phyloP scores from a whole-genome alignment of 495 filamentous ascomycete species.

The Aspergillus funiculosus region DNA sequence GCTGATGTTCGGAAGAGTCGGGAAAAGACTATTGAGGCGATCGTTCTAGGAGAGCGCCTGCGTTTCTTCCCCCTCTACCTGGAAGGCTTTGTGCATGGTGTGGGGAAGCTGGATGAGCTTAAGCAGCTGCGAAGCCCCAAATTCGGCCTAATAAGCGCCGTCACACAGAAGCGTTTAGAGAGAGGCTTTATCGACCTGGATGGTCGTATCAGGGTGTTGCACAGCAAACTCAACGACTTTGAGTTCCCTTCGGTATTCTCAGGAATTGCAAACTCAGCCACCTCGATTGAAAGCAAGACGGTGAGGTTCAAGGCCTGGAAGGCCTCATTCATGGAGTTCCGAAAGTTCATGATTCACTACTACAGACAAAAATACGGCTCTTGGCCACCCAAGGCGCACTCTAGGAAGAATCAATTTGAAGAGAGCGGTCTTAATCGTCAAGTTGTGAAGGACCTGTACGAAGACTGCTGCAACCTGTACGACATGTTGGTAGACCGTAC shows the following conservation, averaged over 20 bases:
- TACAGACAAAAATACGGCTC: slow-evolving; percentile 81
- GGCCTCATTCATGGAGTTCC: slow-evolving; percentile 62
- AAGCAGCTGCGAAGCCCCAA: slow-evolving; percentile 61
- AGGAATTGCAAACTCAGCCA: slow-evolving; percentile 78
- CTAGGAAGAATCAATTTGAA: slow-evolving; percentile 87
- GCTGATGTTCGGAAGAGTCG: slow-evolving; percentile 76
- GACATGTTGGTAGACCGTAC: slow-evolving; percentile 79
- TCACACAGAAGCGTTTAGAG: slow-evolving; percentile 73
- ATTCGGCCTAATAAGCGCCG: slow-evolving; percentile 58
- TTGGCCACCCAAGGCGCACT: slow-evolving; percentile 88
- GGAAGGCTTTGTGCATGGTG: slow-evolving; percentile 89
- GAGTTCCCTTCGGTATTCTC: slow-evolving; percentile 88
- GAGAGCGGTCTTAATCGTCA: slow-evolving; percentile 79
- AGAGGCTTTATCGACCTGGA: slow-evolving; percentile 74
- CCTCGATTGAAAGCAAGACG: slow-evolving; percentile 62
- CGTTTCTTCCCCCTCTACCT: slow-evolving; percentile 75
- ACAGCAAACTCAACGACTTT: slow-evolving; percentile 68
- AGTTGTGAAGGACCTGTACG: slow-evolving; percentile 75
- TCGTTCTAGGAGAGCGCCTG: slow-evolving; percentile 83
- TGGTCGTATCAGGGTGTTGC: slow-evolving; percentile 58
- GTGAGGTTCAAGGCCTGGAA: slow-evolving; percentile 84
- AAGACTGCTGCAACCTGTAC: slow-evolving; percentile 80
- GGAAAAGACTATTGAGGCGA: slow-evolving; percentile 85
- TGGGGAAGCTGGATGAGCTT: slow-evolving; percentile 77
- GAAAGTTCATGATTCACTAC: slow-evolving; percentile 66